phyloP scores from a whole-genome alignment of 179 eudicot species.

The Spergularia azorica region DNA sequence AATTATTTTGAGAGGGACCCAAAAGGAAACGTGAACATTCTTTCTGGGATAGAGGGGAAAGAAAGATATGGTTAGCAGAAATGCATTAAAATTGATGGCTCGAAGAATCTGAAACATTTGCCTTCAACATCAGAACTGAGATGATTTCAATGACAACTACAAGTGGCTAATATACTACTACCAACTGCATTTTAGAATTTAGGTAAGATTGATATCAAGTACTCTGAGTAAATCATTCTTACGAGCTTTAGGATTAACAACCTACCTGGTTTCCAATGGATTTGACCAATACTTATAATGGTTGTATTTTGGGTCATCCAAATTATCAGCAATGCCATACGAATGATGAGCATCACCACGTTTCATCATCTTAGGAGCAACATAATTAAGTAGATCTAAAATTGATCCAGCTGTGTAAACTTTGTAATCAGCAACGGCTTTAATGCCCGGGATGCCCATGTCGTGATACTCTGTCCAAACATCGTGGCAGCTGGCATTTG shows the following conservation, averaged over 20 bases:
- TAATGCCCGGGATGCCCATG: constrained; percentile 79
- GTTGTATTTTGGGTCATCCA: constrained; percentile 76
- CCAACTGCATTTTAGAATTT: neutral
- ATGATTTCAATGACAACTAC: neutral
- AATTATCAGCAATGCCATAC: constrained; percentile 90
- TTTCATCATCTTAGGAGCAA: constrained; percentile 96
- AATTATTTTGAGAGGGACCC: too few species aligned
- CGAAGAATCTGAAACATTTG: neutral
- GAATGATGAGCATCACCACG: constrained; percentile 94
- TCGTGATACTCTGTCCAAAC: constrained; percentile 97
- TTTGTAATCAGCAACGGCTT: constrained; percentile 86
- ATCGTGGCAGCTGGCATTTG: constrained; percentile 72
- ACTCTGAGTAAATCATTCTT: too few species aligned
- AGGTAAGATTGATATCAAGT: neutral
- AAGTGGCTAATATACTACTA: neutral
- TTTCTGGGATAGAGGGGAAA: too few species aligned
- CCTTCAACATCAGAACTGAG: neutral
- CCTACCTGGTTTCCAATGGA: constrained; percentile 87
- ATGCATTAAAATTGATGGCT: too few species aligned
- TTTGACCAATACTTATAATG: constrained; percentile 94
- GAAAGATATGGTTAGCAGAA: too few species aligned
- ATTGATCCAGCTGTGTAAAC: constrained; percentile 71
- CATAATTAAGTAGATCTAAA: constrained; percentile 77
- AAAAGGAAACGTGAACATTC: too few species aligned
- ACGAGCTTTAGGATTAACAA: neutral